Conservation (phyloP, 2,329 filamentous ascomycete genomes). For the Clonostachys chloroleuca region DNA sequence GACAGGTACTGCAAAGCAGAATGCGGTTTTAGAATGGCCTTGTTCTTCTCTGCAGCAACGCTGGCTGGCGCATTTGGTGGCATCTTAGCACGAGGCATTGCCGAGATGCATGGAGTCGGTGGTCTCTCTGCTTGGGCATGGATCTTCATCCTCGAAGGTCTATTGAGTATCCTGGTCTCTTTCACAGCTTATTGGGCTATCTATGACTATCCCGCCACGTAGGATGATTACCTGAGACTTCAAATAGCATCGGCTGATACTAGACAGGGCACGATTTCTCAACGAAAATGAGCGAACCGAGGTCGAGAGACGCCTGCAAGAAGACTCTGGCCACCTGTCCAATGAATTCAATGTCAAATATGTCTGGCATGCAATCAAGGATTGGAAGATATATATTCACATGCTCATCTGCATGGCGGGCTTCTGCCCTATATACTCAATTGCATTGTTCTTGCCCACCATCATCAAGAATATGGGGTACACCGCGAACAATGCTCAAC, state of each 20-base stretch:
- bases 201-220: conserved; percentile 64
- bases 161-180: conserved; percentile 65
- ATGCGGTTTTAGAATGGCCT: conserved; percentile 49
- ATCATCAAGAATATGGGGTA: conserved; percentile 60
- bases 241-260: conserved; percentile 67
- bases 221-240: conserved; percentile 36
- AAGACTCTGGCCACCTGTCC: conserved; percentile 24
- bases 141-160: conserved; percentile 68
- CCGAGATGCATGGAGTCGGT: conserved; percentile 63
- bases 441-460: conserved; percentile 57
- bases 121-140: conserved; percentile 57
- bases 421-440: conserved; percentile 40
- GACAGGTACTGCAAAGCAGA: no score
- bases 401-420: conserved; percentile 59
- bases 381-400: conserved; percentile 72
- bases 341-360: conserved; percentile 74
- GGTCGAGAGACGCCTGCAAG: conserved; percentile 15
- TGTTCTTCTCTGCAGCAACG: conserved; percentile 80
- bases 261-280: conserved; percentile 54
- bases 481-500: conserved; percentile 51
- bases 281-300: conserved; percentile 5
- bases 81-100: conserved; percentile 65
- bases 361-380: conserved; percentile 65
- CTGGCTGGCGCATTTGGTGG: conserved; percentile 75
- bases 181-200: conserved; percentile 65